Conservation (phyloP, 257 asterid genomes). For the Penstemon barbatus region DNA sequence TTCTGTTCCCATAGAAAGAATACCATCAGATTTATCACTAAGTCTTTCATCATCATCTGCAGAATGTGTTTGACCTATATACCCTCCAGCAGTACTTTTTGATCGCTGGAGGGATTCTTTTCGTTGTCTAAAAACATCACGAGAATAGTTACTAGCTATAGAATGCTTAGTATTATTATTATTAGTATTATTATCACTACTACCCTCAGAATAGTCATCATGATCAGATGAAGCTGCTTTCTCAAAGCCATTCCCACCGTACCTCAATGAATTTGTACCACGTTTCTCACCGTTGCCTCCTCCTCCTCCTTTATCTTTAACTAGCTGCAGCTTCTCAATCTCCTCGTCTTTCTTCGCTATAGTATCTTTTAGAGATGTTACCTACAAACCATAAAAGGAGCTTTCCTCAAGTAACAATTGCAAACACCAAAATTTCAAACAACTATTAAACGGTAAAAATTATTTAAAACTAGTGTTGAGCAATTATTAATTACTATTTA, state of each 20-base stretch:
- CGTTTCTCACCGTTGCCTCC: constrained; percentile 33
- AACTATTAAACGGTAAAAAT: too few relatives aligned
- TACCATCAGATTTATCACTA: constrained; percentile 31
- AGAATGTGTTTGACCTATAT: constrained; percentile 1
- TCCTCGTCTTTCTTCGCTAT: constrained; percentile 88
- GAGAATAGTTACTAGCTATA: constrained; percentile 14
- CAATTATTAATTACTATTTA: too few relatives aligned
- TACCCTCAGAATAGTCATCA: constrained; percentile 33
- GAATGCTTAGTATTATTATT: constrained; percentile 25
- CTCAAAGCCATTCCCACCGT: constrained; percentile 30
- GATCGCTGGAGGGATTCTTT: constrained; percentile 24
- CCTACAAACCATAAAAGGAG: constrained; percentile 38
- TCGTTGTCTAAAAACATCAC: constrained; percentile 26
- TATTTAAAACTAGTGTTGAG: too few relatives aligned
- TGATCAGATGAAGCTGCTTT: constrained; percentile 37
- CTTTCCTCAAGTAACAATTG: too few relatives aligned
- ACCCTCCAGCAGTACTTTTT: constrained; percentile 4
- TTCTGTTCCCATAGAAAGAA: constrained; percentile 49
- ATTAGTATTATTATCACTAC: background rate
- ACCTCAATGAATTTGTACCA: constrained; percentile 49
- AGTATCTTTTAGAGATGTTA: constrained; percentile 78
- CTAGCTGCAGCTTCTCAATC: constrained; percentile 61
- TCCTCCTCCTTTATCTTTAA: constrained; percentile 45
- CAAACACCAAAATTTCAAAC: too few relatives aligned
- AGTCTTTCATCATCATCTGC: constrained; percentile 25